These are phyloP conservation scores for Saccharomycopsis sp. DNA, from an alignment of 805 yeast species.

Conservation along the genomic window DNA sequence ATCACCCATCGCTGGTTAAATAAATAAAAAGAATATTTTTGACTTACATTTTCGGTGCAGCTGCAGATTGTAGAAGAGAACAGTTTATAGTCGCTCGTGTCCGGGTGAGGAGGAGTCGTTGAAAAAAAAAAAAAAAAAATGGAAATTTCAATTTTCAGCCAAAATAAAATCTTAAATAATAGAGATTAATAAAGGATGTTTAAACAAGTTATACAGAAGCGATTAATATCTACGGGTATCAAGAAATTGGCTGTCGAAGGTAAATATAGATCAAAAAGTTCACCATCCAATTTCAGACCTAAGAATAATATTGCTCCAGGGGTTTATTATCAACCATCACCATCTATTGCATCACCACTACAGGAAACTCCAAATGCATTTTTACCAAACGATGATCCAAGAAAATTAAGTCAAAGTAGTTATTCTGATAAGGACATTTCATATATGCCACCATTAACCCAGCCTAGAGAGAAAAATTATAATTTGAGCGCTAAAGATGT, in stretches of 20 bases:
- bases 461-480: conserved; percentile 37
- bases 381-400: conserved; percentile 54
- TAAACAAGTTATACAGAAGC: conserved; percentile 5
- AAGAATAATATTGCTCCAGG: conserved; percentile 18
- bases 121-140: neutral
- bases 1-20: too few relatives aligned
- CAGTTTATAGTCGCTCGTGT: too few relatives aligned
- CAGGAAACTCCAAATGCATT: conserved; percentile 57
- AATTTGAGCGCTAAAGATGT: conserved; percentile 53
- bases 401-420: conserved; percentile 33
- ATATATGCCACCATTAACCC: conserved; percentile 32
- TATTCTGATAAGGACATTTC: conserved; percentile 26
- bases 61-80: too few relatives aligned
- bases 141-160: neutral
- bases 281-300: conserved; percentile 21
- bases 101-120: neutral
- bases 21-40: too few relatives aligned
- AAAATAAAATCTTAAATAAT: neutral
- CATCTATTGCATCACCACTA: conserved; percentile 21
- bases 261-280: conserved; percentile 16
- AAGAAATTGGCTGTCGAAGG: conserved; percentile 5
- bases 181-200: conserved; percentile 1
- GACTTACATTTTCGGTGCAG: too few relatives aligned
- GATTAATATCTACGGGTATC: neutral
- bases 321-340: conserved; percentile 19